Conservation (phyloP, 164 flowering plant species). For the Berberis vulgaris region DNA sequence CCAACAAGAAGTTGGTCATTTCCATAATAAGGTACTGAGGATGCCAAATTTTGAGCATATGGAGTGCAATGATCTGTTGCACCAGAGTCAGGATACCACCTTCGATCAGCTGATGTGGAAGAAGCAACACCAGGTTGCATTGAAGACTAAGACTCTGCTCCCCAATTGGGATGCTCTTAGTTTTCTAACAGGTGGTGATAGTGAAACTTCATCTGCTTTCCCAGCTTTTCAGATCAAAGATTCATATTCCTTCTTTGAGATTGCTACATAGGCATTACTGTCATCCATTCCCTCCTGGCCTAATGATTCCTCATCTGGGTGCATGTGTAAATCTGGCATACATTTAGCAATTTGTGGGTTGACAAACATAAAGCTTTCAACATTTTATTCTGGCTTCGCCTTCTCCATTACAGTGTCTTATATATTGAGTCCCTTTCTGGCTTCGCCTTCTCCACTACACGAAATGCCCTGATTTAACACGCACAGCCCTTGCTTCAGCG, state of each 20-base stretch:
- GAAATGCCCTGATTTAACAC: slow-evolving; percentile 24
- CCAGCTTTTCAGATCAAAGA: slow-evolving; percentile 23
- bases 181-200: background rate
- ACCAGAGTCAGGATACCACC: too few relatives aligned
- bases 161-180: too few relatives aligned
- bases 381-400: slow-evolving; percentile 2
- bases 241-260: slow-evolving; percentile 33
- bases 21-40: too few relatives aligned
- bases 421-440: slow-evolving; percentile 26
- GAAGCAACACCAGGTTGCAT: too few relatives aligned
- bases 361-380: background rate
- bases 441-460: slow-evolving; percentile 38
- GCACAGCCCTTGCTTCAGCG: slow-evolving; percentile 31
- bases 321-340: slow-evolving; percentile 3
- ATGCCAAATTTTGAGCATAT: too few relatives aligned
- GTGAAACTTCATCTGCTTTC: slow-evolving; percentile 14
- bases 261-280: slow-evolving; percentile 13
- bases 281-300: slow-evolving; percentile 10
- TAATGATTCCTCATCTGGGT: slow-evolving; percentile 2
- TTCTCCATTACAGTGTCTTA: slow-evolving; percentile 8
- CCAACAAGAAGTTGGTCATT: too few relatives aligned
- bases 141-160: too few relatives aligned
- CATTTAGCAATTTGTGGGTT: background rate
- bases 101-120: too few relatives aligned
- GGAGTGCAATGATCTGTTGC: too few relatives aligned